Base-by-base conservation (phyloP, 129 eudicot genomes). In the Flaveria trinervia region DNA sequence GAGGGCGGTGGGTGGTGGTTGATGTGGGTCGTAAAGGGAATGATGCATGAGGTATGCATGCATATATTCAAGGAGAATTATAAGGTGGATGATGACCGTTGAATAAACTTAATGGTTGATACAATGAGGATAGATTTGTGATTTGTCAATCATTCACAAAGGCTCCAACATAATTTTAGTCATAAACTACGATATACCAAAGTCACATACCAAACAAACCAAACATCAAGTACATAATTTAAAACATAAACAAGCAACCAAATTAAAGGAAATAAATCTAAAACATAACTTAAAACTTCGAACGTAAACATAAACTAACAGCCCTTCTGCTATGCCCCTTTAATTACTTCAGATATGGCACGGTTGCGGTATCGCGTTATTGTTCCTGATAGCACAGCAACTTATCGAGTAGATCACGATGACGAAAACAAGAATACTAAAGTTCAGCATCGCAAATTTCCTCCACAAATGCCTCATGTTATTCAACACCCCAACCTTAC, bases 321-420 rank as follows among this genome's bases (percentile, higher is more conserved):
- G 28, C 69, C n/a, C 50, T 2, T 26, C 81, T 36, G 7, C 33
- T 18, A 39, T 30, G 18, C 0, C 65, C 57, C 68, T 25, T 67
- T 20, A 1, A 43, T 7, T 43, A 20, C 10, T 12, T 68, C 50
- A 81, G 49, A 77, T 76, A 23, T 75, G 80, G 14, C 77, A 62
- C 3, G 82, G 82, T 50, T 68, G 56, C 3, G 84, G 81, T 28
- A 23, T 43, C 12, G 23, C 64, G 1, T 75, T 68, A 79, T 86
- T 90, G 89, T 83, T 86, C 59, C 84, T 66, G 43, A 84, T 64
- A 45, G 93, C 97, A 50, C 90, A 91, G 81, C 92, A 89, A 57
- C 95, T 88, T 8, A 89, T 39, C 5, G 82, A 70, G 83, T 86
- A 91, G 65, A 89, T 77, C 14, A 80, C 3, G 79, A 89, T 62